A percentile compares a stretch with the other conserved stretches of the same genome.
Conservation (phyloP, 805 yeast genomes). For the Candida mattraensis region DNA sequence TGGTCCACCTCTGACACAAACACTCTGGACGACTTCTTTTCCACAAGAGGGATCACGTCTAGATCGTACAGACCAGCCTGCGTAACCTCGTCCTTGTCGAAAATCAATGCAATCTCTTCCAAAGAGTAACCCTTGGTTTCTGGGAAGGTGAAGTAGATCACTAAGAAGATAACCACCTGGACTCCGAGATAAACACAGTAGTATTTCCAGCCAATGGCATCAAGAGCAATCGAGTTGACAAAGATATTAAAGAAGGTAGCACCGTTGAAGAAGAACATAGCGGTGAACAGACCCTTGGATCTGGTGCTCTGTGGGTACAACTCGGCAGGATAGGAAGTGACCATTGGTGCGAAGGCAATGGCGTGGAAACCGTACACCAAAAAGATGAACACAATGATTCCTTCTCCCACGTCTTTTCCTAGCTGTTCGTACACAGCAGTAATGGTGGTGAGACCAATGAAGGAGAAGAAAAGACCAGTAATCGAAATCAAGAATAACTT, state of each 20-base stretch:
- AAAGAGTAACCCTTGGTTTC: constrained; percentile 66
- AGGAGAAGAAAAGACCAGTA: constrained; percentile 38
- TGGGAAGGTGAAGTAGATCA: constrained; percentile 44
- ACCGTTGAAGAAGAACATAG: constrained; percentile 16
- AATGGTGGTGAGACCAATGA: constrained; percentile 43
- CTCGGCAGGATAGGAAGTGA: constrained; percentile 48
- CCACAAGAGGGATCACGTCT: constrained; percentile 3
- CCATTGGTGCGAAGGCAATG: constrained; percentile 45
- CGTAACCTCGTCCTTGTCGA: constrained; percentile 42
- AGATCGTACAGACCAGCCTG: constrained; percentile 11
- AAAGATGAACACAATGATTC: constrained; percentile 54
- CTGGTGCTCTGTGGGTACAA: constrained; percentile 30
- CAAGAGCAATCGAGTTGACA: constrained; percentile 38
- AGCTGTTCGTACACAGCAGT: constrained; percentile 47
- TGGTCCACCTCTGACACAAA: constrained; percentile 1
- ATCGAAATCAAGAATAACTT: constrained; percentile 36
- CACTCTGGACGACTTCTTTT: constrained; percentile 4
- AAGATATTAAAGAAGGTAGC: constrained; percentile 34
- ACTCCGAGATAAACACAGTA: constrained; percentile 36
- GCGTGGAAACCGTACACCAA: constrained; percentile 43
- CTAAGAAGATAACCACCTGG: constrained; percentile 20
- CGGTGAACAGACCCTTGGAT: constrained; percentile 19
- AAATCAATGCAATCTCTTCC: constrained; percentile 56
- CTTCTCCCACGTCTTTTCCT: constrained; percentile 43
- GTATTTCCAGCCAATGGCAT: constrained; percentile 36